Percentiles rank a stretch among this genome's conserved stretches.
phyloP scores from a whole-genome alignment of 768 basidiomycete species.

The Pisolithus albus region DNA sequence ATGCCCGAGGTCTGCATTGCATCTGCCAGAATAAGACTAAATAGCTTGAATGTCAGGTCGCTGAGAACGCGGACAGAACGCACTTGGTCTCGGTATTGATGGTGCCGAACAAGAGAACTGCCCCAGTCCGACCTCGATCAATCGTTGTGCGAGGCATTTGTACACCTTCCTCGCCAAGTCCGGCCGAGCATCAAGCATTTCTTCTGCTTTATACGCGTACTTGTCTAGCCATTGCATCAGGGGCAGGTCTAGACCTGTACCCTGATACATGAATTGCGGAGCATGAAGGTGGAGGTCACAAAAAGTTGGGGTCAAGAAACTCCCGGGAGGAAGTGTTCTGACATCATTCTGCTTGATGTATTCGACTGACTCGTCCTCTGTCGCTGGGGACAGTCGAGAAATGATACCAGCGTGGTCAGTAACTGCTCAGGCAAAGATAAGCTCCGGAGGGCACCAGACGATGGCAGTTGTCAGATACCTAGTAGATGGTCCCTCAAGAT shows the following conservation, averaged over 20 bases:
- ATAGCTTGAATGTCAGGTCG: neutral
- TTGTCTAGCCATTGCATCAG: slow-evolving; percentile 78
- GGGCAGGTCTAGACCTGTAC: slow-evolving; percentile 78
- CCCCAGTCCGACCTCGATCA: slow-evolving; percentile 73
- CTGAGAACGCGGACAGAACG: slow-evolving; percentile 14
- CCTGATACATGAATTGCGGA: slow-evolving; percentile 84
- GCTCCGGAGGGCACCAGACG: neutral
- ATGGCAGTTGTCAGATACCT: slow-evolving; percentile 22
- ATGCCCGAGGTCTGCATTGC: slow-evolving; percentile 67
- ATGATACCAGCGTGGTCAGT: slow-evolving; percentile 42
- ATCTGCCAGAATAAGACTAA: slow-evolving; percentile 70
- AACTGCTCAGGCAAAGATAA: slow-evolving; percentile 19
- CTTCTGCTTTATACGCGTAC: slow-evolving; percentile 81
- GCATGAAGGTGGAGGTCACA: slow-evolving; percentile 83
- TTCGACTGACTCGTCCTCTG: slow-evolving; percentile 29
- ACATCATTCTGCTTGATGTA: slow-evolving; percentile 19
- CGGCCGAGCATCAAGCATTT: slow-evolving; percentile 57
- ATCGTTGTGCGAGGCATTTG: slow-evolving; percentile 51
- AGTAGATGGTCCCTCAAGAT: slow-evolving; percentile 54
- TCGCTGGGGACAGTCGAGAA: slow-evolving; percentile 37
- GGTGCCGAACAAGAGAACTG: slow-evolving; percentile 76
- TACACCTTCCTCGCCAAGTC: slow-evolving; percentile 63
- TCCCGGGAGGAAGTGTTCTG: slow-evolving; percentile 41
- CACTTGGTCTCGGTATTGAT: slow-evolving; percentile 80
- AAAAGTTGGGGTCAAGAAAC: slow-evolving; percentile 73